Conservation (phyloP, 106 monocot genomes). For the Allium sativum region DNA sequence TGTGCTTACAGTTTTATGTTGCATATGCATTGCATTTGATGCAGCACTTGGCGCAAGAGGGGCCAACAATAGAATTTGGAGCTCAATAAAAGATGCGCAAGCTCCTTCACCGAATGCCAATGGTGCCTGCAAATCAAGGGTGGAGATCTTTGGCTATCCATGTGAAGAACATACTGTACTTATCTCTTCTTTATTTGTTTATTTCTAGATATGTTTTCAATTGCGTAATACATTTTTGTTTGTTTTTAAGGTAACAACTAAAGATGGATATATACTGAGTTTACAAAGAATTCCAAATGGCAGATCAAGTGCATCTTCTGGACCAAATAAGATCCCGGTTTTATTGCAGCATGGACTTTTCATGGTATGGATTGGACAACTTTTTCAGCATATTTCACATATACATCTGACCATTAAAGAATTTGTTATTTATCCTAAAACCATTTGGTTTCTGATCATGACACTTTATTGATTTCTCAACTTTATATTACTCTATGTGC, state of each 20-base stretch:
- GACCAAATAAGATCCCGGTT: slow-evolving; percentile 13
- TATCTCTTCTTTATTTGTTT: background rate
- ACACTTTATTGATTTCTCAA: no score
- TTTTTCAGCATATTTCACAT: no score
- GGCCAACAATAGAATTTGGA: background rate
- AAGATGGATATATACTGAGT: slow-evolving; percentile 57
- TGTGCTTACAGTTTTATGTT: background rate
- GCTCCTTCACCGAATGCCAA: background rate
- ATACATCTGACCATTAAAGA: no score
- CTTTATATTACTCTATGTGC: no score
- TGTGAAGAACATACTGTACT: background rate
- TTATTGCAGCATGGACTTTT: slow-evolving; percentile 39
- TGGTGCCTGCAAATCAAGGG: slow-evolving; percentile 1
- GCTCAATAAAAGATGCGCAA: background rate
- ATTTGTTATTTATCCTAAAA: no score
- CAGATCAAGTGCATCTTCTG: background rate
- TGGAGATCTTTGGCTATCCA: slow-evolving; percentile 6
- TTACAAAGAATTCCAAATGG: slow-evolving; percentile 46
- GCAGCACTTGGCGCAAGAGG: background rate
- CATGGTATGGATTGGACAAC: slow-evolving; percentile 14
- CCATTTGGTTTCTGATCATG: no score
- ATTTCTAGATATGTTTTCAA: background rate
- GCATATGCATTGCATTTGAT: background rate
- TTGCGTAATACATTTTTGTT: background rate
- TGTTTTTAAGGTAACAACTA: slow-evolving; percentile 37